Evolutionary conservation across 352 stramenopile species (phyloP).

Genomic region (Globisporangium cederbergense): DNA sequence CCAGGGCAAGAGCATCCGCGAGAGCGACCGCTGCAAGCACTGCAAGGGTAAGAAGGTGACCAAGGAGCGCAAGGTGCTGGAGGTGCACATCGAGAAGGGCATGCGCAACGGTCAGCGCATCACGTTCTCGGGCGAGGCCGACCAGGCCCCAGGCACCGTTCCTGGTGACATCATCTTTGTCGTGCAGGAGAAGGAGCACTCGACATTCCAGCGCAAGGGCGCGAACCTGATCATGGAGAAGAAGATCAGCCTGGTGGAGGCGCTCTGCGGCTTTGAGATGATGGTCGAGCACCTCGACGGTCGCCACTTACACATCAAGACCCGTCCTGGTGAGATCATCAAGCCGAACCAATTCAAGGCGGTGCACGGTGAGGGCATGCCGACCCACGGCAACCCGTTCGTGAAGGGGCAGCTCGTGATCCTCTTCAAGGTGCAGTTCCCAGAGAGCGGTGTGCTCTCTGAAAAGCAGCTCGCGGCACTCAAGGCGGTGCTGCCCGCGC

Average conservation of each 20-base stretch:
- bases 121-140: constrained; percentile 94
- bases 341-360: constrained; percentile 92
- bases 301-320: constrained; percentile 91
- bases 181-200: constrained; percentile 96
- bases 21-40: constrained; percentile 90
- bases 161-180: constrained; percentile 97
- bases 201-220: constrained; percentile 95
- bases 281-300: constrained; percentile 93
- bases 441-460: constrained; percentile 84
- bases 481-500: constrained; percentile 52
- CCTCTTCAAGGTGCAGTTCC: constrained; percentile 97
- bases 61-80: constrained; percentile 97
- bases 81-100: constrained; percentile 98
- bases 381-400: constrained; percentile 96
- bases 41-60: constrained; percentile 94
- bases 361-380: constrained; percentile 97
- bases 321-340: constrained; percentile 91
- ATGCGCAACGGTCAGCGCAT: constrained; percentile 98
- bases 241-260: constrained; percentile 94
- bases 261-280: constrained; percentile 89
- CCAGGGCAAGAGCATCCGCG: constrained; percentile 93
- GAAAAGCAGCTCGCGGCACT: constrained; percentile 82
- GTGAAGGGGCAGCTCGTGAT: constrained; percentile 98
- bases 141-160: constrained; percentile 92
- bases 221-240: constrained; percentile 96